Evolutionary conservation across 2,329 filamentous ascomycete species (phyloP).

Genomic region (Microsporum canis): DNA sequence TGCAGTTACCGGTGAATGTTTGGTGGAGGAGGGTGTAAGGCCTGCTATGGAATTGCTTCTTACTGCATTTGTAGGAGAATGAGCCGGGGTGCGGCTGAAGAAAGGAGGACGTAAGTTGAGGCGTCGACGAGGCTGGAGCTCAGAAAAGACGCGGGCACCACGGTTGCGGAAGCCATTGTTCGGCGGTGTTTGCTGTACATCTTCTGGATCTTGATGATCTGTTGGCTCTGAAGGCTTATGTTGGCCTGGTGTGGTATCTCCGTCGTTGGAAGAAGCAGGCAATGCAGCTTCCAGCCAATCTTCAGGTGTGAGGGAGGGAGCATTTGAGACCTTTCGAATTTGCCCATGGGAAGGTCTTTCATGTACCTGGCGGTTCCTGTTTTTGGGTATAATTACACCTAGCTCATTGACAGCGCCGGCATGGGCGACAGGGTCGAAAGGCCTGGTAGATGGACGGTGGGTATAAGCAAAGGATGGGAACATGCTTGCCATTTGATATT

Average conservation of each 20-base stretch:
- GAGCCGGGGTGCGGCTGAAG: constrained; percentile 23
- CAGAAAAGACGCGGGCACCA: constrained; percentile 10
- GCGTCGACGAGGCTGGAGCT: constrained; percentile 21
- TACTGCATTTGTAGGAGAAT: constrained; percentile 19
- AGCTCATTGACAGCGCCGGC: neutral
- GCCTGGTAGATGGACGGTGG: neutral
- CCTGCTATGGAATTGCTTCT: neutral
- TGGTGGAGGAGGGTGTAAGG: neutral
- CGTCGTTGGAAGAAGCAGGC: constrained; percentile 10
- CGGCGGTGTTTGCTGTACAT: neutral
- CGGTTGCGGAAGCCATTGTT: constrained; percentile 6
- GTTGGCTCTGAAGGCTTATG: neutral
- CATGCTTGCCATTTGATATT: constrained; percentile 22
- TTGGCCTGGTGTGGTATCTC: neutral
- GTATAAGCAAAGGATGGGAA: constrained; percentile 20
- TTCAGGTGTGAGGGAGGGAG: constrained; percentile 29
- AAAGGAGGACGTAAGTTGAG: constrained; percentile 29
- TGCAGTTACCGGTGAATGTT: constrained; percentile 11
- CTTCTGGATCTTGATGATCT: neutral
- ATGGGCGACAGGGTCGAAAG: neutral
- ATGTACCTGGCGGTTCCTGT: neutral
- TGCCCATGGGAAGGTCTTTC: neutral
- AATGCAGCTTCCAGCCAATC: constrained; percentile 35
- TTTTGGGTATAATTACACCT: neutral
- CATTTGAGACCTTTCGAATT: constrained; percentile 14